Evolutionary conservation across 2,329 filamentous ascomycete species (phyloP).

Genomic region (Penicillium digitatum): DNA sequence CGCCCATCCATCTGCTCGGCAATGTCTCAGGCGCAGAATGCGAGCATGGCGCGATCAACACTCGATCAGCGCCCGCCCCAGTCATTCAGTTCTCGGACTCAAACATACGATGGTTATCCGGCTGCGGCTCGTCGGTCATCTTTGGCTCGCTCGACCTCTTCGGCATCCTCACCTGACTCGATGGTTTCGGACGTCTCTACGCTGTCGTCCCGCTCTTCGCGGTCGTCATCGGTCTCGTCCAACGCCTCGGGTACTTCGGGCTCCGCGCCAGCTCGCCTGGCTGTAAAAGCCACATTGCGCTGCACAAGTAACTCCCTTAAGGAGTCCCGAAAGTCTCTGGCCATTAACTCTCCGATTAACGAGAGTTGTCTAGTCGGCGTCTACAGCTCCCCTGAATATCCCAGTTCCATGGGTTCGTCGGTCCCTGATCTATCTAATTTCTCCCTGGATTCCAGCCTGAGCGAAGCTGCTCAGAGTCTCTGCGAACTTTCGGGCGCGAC

Average conservation of each 20-base stretch:
- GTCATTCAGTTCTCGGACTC: slow-evolving; percentile 33
- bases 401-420: slow-evolving; percentile 20
- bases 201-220: slow-evolving; percentile 52
- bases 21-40: slow-evolving; percentile 56
- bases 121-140: slow-evolving; percentile 48
- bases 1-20: slow-evolving; percentile 57
- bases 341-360: slow-evolving; percentile 39
- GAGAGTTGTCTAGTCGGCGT: slow-evolving; percentile 33
- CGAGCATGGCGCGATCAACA: slow-evolving; percentile 53
- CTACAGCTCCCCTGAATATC: slow-evolving; percentile 37
- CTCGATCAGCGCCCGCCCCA: slow-evolving; percentile 49
- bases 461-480: slow-evolving; percentile 41
- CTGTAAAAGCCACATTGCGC: slow-evolving; percentile 41
- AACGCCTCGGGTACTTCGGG: slow-evolving; percentile 34
- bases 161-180: slow-evolving; percentile 57
- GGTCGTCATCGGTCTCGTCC: slow-evolving; percentile 49
- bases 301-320: slow-evolving; percentile 39
- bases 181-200: slow-evolving; percentile 59
- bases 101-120: slow-evolving; percentile 48
- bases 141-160: slow-evolving; percentile 51
- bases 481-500: slow-evolving; percentile 40
- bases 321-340: slow-evolving; percentile 35
- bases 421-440: slow-evolving; percentile 37
- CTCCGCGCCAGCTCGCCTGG: slow-evolving; percentile 32
- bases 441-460: slow-evolving; percentile 31